Conservation (phyloP, 805 yeast species). For the Yarrowia keelungensis region DNA sequence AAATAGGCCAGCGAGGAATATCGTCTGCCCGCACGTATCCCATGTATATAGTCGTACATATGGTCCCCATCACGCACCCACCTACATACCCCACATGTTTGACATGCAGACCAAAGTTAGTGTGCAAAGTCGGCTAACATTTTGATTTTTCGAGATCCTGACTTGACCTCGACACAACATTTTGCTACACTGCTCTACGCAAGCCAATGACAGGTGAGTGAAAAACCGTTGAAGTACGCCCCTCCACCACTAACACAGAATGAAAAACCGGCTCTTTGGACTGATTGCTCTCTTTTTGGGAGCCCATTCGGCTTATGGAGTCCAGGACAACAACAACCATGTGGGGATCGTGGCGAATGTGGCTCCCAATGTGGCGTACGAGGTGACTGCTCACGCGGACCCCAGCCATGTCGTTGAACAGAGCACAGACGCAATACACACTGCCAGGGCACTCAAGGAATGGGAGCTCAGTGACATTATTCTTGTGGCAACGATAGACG, state of each 20-base stretch:
- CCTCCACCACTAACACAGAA: slow-evolving; percentile 4
- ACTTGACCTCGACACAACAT: too few relatives aligned
- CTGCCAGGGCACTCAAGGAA: slow-evolving; percentile 50
- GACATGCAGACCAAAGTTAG: slow-evolving; percentile 11
- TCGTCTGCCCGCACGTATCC: too few relatives aligned
- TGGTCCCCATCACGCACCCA: too few relatives aligned
- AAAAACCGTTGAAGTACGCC: background rate
- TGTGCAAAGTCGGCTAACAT: slow-evolving; percentile 7
- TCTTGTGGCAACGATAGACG: slow-evolving; percentile 82
- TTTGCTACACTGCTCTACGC: slow-evolving; percentile 3
- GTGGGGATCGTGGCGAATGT: slow-evolving; percentile 18
- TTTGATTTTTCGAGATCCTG: background rate
- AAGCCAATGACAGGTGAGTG: slow-evolving; percentile 22
- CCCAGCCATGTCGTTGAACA: slow-evolving; percentile 6
- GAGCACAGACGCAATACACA: slow-evolving; percentile 32
- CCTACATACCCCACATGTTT: slow-evolving; percentile 2
- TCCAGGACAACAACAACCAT: background rate
- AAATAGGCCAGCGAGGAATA: too few relatives aligned
- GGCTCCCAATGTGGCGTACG: slow-evolving; percentile 9
- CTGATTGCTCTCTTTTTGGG: background rate
- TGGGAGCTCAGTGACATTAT: slow-evolving; percentile 64
- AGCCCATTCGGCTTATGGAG: too few relatives aligned
- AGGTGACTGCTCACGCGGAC: slow-evolving; percentile 11
- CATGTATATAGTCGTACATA: background rate
- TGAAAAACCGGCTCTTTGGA: slow-evolving; percentile 32